Evolutionary conservation across 2,329 filamentous ascomycete species (phyloP).

Genomic region (Apiospora phragmitis): DNA sequence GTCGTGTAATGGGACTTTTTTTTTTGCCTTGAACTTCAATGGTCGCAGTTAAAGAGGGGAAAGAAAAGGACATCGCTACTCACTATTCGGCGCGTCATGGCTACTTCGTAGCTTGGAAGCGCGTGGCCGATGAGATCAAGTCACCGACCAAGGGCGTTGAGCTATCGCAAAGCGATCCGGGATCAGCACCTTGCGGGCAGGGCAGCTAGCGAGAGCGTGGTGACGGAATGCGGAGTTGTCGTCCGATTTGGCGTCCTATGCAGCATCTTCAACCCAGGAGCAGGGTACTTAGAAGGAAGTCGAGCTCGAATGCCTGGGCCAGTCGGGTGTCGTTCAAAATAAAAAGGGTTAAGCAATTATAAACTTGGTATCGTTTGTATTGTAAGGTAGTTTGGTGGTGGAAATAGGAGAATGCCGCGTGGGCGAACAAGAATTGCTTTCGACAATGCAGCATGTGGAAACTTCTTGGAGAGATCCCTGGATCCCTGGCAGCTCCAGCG

Average conservation of each 20-base stretch:
- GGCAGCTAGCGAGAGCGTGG: constrained; percentile 2
- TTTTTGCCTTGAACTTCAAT: too few relatives aligned
- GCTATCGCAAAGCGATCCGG: not conserved
- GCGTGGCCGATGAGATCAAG: constrained; percentile 4
- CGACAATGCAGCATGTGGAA: not conserved
- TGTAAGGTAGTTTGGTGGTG: not conserved
- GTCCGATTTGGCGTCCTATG: constrained; percentile 14
- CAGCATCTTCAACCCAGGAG: constrained; percentile 15
- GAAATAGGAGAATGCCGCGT: constrained; percentile 1
- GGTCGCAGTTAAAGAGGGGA: too few relatives aligned
- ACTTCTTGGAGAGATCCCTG: not conserved
- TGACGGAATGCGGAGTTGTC: constrained; percentile 13
- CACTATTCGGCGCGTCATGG: constrained; percentile 36
- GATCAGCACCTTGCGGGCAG: constrained; percentile 5
- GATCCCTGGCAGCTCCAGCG: not conserved
- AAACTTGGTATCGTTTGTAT: not conserved
- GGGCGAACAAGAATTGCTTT: not conserved
- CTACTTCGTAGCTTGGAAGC: constrained; percentile 19
- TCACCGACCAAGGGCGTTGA: not conserved
- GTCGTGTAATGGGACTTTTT: not conserved
- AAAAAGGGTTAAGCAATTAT: not conserved
- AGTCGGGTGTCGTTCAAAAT: not conserved
- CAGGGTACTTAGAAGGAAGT: not conserved
- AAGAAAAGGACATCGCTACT: constrained; percentile 14
- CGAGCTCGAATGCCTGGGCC: not conserved